A percentile compares a stretch with the other conserved stretches of the same genome.
Evolutionary conservation across 2,329 filamentous ascomycete species (phyloP).

Genomic region (Exophiala lecanii-corni): DNA sequence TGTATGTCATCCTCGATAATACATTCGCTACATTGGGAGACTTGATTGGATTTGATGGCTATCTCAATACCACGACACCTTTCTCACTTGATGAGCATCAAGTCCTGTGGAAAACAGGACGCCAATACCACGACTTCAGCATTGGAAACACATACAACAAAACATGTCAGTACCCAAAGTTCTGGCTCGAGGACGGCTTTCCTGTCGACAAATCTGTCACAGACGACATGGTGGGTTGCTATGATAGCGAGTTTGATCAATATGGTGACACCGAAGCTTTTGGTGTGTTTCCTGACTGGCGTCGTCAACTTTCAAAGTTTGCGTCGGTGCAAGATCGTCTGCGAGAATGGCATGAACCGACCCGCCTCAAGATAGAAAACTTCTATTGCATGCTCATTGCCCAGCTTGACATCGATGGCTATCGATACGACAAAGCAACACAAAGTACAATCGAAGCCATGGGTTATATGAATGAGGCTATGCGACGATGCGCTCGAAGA

Average conservation of each 20-base stretch:
- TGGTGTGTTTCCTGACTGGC: conserved; percentile 59
- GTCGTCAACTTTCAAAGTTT: conserved; percentile 62
- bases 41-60: conserved; percentile 59
- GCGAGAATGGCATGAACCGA: conserved; percentile 58
- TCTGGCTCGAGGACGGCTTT: conserved; percentile 57
- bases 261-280: conserved; percentile 62
- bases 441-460: conserved; percentile 60
- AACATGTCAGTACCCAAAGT: conserved; percentile 55
- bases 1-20: conserved; percentile 65
- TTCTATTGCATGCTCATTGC: conserved; percentile 61
- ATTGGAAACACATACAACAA: conserved; percentile 51
- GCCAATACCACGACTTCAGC: conserved; percentile 56
- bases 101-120: conserved; percentile 52
- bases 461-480: conserved; percentile 53
- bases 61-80: conserved; percentile 54
- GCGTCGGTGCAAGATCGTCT: conserved; percentile 64
- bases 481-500: conserved; percentile 54
- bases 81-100: conserved; percentile 54
- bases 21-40: conserved; percentile 63
- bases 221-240: conserved; percentile 50
- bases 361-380: conserved; percentile 53
- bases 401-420: conserved; percentile 62
- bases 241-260: conserved; percentile 61
- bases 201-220: conserved; percentile 46
- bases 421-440: conserved; percentile 63